Conservation (phyloP, 768 basidiomycete species). For the Hemileccinum rubropunctum region DNA sequence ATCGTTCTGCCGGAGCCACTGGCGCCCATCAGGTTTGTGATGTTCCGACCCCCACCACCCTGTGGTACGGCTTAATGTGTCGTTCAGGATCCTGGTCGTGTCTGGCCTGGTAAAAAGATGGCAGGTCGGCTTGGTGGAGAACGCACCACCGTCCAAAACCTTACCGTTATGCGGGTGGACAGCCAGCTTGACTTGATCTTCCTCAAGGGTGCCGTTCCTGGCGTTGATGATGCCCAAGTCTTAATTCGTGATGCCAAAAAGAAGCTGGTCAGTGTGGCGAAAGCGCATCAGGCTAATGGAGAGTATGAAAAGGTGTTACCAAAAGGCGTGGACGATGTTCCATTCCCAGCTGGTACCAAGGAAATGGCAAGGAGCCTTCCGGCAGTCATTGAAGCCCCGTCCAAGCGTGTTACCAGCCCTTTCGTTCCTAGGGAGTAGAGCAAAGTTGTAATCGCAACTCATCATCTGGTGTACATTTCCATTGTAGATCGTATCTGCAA, state of each 20-base stretch:
- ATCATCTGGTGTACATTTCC: slow-evolving; percentile 2
- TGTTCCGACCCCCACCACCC: neutral
- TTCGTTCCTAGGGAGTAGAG: slow-evolving; percentile 70
- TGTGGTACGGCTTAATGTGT: slow-evolving; percentile 2
- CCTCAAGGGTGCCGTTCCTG: slow-evolving; percentile 89
- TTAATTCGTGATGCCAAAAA: slow-evolving; percentile 88
- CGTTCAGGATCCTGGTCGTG: slow-evolving; percentile 85
- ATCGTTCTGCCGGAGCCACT: slow-evolving; percentile 89
- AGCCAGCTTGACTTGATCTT: slow-evolving; percentile 82
- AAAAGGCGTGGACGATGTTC: slow-evolving; percentile 78
- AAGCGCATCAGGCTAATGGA: slow-evolving; percentile 66
- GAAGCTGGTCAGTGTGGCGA: slow-evolving; percentile 62
- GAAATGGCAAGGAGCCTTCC: slow-evolving; percentile 70
- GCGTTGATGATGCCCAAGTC: slow-evolving; percentile 85
- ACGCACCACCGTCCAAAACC: slow-evolving; percentile 82
- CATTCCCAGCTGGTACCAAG: slow-evolving; percentile 88
- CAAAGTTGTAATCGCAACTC: slow-evolving; percentile 7
- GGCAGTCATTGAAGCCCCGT: slow-evolving; percentile 65
- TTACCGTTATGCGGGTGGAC: slow-evolving; percentile 87
- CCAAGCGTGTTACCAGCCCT: slow-evolving; percentile 73
- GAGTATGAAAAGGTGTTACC: slow-evolving; percentile 76
- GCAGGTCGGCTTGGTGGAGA: slow-evolving; percentile 88
- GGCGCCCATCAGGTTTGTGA: slow-evolving; percentile 86
- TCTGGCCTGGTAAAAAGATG: slow-evolving; percentile 99
- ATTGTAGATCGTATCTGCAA: neutral